phyloP scores from a whole-genome alignment of 2,329 filamentous ascomycete genomes.

The Aspergillus puulaauensis region DNA sequence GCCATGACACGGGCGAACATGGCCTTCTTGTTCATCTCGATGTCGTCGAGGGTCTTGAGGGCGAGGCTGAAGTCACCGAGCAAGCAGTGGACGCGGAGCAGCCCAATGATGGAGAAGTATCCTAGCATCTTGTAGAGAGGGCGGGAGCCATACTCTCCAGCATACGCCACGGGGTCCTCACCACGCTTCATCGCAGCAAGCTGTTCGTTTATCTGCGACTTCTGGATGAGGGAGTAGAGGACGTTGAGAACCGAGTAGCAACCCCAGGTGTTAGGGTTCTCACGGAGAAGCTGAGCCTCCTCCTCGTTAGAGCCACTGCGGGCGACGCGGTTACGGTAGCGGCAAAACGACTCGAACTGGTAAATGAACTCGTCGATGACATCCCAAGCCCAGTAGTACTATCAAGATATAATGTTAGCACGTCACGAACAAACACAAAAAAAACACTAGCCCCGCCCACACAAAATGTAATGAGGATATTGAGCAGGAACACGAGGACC shows the following conservation, averaged over 20 bases:
- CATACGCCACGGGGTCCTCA: slow-evolving; percentile 83
- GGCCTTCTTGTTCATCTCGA: slow-evolving; percentile 99
- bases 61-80: slow-evolving; percentile 97
- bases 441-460: slow-evolving; percentile 2
- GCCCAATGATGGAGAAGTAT: slow-evolving; percentile 98
- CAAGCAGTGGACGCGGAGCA: slow-evolving; percentile 92
- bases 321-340: slow-evolving; percentile 89
- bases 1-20: slow-evolving; percentile 99
- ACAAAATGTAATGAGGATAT: slow-evolving; percentile 3
- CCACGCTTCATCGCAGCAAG: slow-evolving; percentile 90
- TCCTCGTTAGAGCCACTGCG: slow-evolving; percentile 80
- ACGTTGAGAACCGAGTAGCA: slow-evolving; percentile 99
- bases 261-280: slow-evolving; percentile 98
- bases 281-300: slow-evolving; percentile 84
- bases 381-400: slow-evolving; percentile 99
- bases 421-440: background rate
- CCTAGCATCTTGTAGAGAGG: slow-evolving; percentile 97
- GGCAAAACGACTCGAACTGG: slow-evolving; percentile 99
- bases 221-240: slow-evolving; percentile 97
- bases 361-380: slow-evolving; percentile 99
- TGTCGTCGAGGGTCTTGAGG: slow-evolving; percentile 97
- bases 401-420: slow-evolving; percentile 18
- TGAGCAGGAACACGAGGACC: background rate
- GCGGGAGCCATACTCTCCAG: slow-evolving; percentile 91
- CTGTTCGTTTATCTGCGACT: slow-evolving; percentile 97